Percentiles rank a stretch among this genome's conserved stretches.
Conservation (phyloP, 164 flowering plant species). For the Paratinospora sagittata region DNA sequence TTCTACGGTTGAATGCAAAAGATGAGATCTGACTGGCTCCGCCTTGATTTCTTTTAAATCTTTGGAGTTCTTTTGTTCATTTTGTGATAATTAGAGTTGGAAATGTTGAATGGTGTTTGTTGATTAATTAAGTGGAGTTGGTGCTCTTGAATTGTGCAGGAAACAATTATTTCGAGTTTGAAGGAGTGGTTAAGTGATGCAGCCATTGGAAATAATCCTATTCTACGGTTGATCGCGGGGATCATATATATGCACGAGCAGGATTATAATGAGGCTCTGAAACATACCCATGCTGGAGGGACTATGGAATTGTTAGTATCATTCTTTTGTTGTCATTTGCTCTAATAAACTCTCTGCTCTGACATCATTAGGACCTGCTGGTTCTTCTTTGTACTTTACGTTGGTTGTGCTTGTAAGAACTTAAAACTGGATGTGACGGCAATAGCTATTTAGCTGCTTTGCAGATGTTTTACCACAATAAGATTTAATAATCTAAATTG, state of each 20-base stretch:
- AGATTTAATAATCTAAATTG: too few species aligned
- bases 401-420: too few species aligned
- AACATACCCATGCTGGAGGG: conserved; percentile 86
- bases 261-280: conserved; percentile 88
- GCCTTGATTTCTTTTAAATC: too few species aligned
- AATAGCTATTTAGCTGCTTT: too few species aligned
- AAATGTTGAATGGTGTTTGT: not conserved
- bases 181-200: conserved; percentile 82
- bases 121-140: not conserved
- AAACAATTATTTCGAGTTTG: conserved; percentile 55
- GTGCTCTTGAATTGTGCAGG: conserved; percentile 37
- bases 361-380: too few species aligned
- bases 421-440: too few species aligned
- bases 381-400: too few species aligned
- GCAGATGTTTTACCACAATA: too few species aligned
- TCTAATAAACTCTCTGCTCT: not conserved
- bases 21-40: not conserved
- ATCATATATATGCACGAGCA: conserved; percentile 82
- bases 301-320: conserved; percentile 86
- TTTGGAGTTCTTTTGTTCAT: not conserved
- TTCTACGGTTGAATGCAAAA: not conserved
- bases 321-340: not conserved
- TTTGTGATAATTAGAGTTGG: not conserved
- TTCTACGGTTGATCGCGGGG: conserved; percentile 77
- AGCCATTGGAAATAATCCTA: conserved; percentile 73